Conservation (phyloP, 441 rosid species). For the Adansonia gregorii region DNA sequence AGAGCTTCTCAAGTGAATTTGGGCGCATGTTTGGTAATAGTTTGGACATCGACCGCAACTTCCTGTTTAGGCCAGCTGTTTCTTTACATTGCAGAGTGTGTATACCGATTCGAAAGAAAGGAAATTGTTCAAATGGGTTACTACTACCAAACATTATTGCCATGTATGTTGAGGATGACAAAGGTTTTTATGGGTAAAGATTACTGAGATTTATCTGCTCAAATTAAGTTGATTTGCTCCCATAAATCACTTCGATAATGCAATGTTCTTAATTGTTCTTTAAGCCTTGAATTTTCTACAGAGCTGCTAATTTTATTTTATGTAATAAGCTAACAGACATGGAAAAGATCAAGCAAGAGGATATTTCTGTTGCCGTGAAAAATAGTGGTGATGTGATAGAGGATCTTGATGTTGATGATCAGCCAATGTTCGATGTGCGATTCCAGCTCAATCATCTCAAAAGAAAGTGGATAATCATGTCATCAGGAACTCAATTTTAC, state of each 20-base stretch:
- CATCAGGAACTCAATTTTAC: background rate
- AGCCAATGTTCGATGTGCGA: background rate
- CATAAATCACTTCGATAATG: background rate
- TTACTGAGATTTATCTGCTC: background rate
- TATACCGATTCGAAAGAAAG: conserved; percentile 29
- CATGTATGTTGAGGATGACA: conserved; percentile 31
- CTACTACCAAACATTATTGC: conserved; percentile 16
- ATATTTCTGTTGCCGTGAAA: conserved; percentile 20
- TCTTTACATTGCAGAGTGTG: conserved; percentile 37
- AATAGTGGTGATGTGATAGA: background rate
- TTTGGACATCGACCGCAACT: conserved; percentile 39
- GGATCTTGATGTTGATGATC: background rate
- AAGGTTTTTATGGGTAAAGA: conserved; percentile 31
- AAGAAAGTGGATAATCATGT: background rate
- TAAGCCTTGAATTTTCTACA: background rate
- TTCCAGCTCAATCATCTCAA: background rate
- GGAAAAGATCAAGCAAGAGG: conserved; percentile 43
- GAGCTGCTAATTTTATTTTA: conserved; percentile 35
- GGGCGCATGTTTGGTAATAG: conserved; percentile 35
- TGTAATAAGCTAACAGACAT: conserved; percentile 33
- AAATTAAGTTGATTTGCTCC: background rate
- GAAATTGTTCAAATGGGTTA: conserved; percentile 29
- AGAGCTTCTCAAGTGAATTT: conserved; percentile 34
- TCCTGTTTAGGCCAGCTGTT: conserved; percentile 33
- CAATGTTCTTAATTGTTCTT: background rate